Evolutionary conservation across 1,139 yeast genomes (phyloP), one percentile per base, ranked within the genome.

Genomic region (Suhomyces coccinellae): DNA sequence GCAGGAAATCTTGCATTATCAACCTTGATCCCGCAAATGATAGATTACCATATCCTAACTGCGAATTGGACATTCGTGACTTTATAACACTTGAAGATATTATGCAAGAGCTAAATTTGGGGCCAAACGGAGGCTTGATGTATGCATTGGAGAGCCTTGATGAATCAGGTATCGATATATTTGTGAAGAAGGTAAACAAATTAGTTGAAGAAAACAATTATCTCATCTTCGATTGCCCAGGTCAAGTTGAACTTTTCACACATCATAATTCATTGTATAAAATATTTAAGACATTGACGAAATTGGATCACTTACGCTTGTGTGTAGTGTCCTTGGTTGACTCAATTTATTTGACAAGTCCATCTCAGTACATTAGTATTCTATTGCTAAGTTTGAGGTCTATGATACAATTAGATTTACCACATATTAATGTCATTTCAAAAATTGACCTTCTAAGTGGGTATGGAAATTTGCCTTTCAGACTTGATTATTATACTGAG

Each of bases 21-120:
- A 95, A 95, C 59, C 73, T 95, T 49, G 99, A 95, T 60, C 97
- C 98, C 0, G 99, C 99, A 1, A 95, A 95, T 62, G 98, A 91
- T 61, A 66, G 77, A 36, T 61, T 86, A 20, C 85, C 87, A 6
- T 95, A 95, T 59, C 88, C 89, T 1, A 48, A 58, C 15, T 85
- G 91, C 58, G 87, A 87, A 0, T 69, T 95, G 37, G 98, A 95
- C 61, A 89, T 95, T 36, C 71, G 98, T 48, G 97, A 93, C 59
- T 87, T 82, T 55, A 80, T 91, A 7, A 86, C 95, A 0, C 63
- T 93, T 14, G 97, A 93, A 55, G 97, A 93, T 43, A 80, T 93
- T 24, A 93, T 93, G 99, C 80, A 80, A 33, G 90, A 87, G 50
- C 81, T 87, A 52, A 75, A 75, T 28, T 59, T 80, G 28, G 99